Percentiles rank a stretch among this genome's conserved stretches.
Evolutionary conservation across 1,139 yeast species (phyloP).

Genomic region (Barnettozyma hawaiiensis): DNA sequence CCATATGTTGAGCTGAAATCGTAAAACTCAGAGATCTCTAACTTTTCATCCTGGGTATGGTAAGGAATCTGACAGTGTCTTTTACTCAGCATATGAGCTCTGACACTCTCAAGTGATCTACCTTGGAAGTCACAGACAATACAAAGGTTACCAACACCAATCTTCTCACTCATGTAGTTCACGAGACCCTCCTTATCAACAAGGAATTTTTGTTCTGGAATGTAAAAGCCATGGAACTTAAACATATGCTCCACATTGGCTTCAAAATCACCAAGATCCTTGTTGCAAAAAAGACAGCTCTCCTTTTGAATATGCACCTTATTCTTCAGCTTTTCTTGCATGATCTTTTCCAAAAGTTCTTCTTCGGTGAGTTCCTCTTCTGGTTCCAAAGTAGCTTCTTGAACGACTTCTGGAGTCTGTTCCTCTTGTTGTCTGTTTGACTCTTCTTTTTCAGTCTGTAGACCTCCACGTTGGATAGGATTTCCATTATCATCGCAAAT

Average conservation of each 20-base stretch:
- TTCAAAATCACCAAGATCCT: slow-evolving; percentile 44
- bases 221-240: slow-evolving; percentile 70
- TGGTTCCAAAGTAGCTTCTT: slow-evolving; percentile 11
- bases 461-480: slow-evolving; percentile 6
- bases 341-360: slow-evolving; percentile 44
- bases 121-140: slow-evolving; percentile 85
- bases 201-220: slow-evolving; percentile 76
- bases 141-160: slow-evolving; percentile 89
- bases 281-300: slow-evolving; percentile 74
- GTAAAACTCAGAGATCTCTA: slow-evolving; percentile 86
- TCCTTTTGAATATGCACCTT: slow-evolving; percentile 67
- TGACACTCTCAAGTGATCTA: slow-evolving; percentile 74
- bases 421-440: slow-evolving; percentile 15
- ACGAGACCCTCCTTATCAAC: slow-evolving; percentile 70
- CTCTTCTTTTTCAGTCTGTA: slow-evolving; percentile 11
- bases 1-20: slow-evolving; percentile 66
- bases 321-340: slow-evolving; percentile 51
- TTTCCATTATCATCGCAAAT: slow-evolving; percentile 10
- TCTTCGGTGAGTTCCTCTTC: slow-evolving; percentile 36
- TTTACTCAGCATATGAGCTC: slow-evolving; percentile 87
- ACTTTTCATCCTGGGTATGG: slow-evolving; percentile 75
- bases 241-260: slow-evolving; percentile 72
- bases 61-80: slow-evolving; percentile 89
- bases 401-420: slow-evolving; percentile 10
- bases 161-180: slow-evolving; percentile 78